These are phyloP conservation scores for Epichloe coenophiala DNA, from an alignment of 2,329 filamentous ascomycete species.

Conservation along the genomic window DNA sequence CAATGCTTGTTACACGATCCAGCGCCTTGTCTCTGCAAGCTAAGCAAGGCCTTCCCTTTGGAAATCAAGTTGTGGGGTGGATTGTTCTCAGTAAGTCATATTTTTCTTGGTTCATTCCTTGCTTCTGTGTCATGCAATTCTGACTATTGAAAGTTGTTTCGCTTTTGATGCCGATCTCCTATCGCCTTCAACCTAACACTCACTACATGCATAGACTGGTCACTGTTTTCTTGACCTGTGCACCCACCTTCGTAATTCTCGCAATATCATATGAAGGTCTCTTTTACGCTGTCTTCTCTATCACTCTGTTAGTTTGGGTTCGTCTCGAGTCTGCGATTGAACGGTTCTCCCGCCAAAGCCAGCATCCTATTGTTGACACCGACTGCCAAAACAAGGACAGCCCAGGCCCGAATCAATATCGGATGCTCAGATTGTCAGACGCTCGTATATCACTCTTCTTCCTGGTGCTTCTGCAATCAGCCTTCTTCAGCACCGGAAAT, in stretches of 20 bases:
- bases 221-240: slow-evolving; percentile 83
- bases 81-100: slow-evolving; percentile 49
- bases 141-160: slow-evolving; percentile 43
- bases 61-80: slow-evolving; percentile 84
- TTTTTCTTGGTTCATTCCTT: not conserved
- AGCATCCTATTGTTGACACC: not conserved
- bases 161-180: slow-evolving; percentile 65
- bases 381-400: not conserved
- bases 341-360: not conserved
- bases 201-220: slow-evolving; percentile 85
- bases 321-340: slow-evolving; percentile 47
- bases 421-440: slow-evolving; percentile 68
- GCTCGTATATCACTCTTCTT: slow-evolving; percentile 86
- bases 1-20: slow-evolving; percentile 76
- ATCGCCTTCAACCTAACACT: slow-evolving; percentile 65
- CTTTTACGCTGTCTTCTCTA: slow-evolving; percentile 84
- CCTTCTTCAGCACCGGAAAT: slow-evolving; percentile 95
- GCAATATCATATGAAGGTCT: slow-evolving; percentile 95
- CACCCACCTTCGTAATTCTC: slow-evolving; percentile 86
- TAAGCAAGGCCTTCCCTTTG: slow-evolving; percentile 69
- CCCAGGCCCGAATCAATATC: slow-evolving; percentile 23
- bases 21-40: slow-evolving; percentile 77
- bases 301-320: slow-evolving; percentile 77
- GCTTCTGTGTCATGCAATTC: not conserved
- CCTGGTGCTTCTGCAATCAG: slow-evolving; percentile 85